These are phyloP conservation scores for Ajuga reptans DNA, from an alignment of 305 asterid species.

Conservation along the genomic window DNA sequence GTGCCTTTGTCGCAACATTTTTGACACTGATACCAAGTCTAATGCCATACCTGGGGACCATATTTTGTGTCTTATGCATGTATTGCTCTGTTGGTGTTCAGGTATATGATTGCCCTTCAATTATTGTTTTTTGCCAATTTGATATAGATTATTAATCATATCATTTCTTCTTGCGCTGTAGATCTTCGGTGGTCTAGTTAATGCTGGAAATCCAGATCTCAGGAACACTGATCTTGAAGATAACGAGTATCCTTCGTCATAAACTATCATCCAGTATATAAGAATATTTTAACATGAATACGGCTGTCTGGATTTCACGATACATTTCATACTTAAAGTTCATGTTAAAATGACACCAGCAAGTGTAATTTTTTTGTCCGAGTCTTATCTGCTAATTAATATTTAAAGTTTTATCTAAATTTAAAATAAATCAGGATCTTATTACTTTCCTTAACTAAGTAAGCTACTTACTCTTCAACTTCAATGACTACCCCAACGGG, in stretches of 20 bases:
- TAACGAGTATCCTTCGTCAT: conserved; percentile 70
- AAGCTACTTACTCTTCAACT: conserved; percentile 93
- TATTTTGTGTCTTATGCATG: conserved; percentile 81
- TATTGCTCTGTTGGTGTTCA: conserved; percentile 92
- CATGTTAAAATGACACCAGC: not conserved
- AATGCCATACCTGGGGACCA: conserved; percentile 89
- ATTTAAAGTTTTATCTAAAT: not conserved
- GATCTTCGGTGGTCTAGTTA: conserved; percentile 89
- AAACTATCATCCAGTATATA: conserved; percentile 19
- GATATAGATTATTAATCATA: conserved; percentile 9
- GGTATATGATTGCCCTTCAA: conserved; percentile 37
- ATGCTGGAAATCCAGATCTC: conserved; percentile 71
- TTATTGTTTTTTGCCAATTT: not conserved
- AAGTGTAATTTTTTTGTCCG: not conserved
- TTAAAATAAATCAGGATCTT: conserved; percentile 2
- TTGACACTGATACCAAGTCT: conserved; percentile 90
- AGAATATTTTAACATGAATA: not conserved
- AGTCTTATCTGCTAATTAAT: not conserved
- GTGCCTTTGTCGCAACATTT: conserved; percentile 93
- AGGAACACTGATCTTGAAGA: conserved; percentile 70
- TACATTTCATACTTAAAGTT: not conserved
- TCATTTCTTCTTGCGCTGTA: conserved; percentile 31
- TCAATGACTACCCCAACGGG: conserved; percentile 95
- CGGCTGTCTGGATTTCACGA: not conserved
- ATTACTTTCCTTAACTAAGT: conserved; percentile 44